Conservation (phyloP, 768 basidiomycete genomes). For the Pilatotrama ljubarskyi region DNA sequence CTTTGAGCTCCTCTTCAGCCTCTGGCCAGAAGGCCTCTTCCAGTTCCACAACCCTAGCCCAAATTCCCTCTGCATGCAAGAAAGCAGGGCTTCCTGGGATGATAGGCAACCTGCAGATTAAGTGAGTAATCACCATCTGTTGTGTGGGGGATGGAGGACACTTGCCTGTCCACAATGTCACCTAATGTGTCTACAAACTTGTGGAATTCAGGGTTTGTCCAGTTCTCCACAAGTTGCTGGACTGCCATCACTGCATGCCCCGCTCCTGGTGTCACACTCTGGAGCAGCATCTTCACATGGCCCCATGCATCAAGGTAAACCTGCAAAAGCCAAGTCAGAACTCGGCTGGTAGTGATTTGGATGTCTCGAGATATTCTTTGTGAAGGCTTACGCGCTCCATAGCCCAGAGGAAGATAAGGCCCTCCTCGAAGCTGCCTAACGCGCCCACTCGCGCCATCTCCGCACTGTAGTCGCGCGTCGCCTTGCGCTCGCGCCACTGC, state of each 20-base stretch:
- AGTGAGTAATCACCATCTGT: neutral
- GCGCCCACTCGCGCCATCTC: constrained; percentile 61
- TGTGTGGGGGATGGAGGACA: neutral
- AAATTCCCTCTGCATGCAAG: constrained; percentile 49
- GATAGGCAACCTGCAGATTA: constrained; percentile 37
- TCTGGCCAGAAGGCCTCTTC: constrained; percentile 63
- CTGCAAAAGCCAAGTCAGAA: constrained; percentile 34
- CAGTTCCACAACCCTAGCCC: constrained; percentile 59
- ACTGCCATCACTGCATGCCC: constrained; percentile 34
- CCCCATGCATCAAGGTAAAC: constrained; percentile 73
- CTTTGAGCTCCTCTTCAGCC: too few species aligned
- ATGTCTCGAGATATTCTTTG: too few species aligned
- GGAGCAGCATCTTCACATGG: constrained; percentile 36
- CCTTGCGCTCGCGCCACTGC: constrained; percentile 54
- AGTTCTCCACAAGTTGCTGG: constrained; percentile 56
- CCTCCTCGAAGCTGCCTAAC: constrained; percentile 53
- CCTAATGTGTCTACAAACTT: constrained; percentile 53
- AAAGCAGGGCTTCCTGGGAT: constrained; percentile 37
- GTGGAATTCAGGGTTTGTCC: constrained; percentile 57
- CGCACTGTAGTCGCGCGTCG: constrained; percentile 69
- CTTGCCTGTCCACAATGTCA: constrained; percentile 44
- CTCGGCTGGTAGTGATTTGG: neutral
- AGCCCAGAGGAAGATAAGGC: constrained; percentile 73
- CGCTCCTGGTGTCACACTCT: neutral
- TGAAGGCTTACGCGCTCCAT: constrained; percentile 63